Evolutionary conservation across 768 basidiomycete genomes (phyloP), one percentile per base, ranked within the genome.

Genomic region (Suillus cothurnatus): DNA sequence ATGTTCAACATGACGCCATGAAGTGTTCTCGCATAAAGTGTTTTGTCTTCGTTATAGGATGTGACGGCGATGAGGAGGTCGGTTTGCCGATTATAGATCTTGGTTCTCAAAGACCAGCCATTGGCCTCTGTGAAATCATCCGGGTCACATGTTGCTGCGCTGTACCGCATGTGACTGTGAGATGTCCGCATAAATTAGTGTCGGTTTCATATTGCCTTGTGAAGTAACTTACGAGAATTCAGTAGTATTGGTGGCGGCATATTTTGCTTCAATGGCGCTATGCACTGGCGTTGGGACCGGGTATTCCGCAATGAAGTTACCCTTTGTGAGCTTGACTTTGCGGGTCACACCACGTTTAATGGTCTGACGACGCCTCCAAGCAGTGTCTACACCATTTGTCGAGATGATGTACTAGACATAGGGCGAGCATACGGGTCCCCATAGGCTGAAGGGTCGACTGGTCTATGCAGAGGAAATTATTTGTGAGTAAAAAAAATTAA

Each of bases 1-100:
- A 99, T 97, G 78, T 99, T 99, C 67, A 97, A 78, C 96, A 98
- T 98, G 71, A 98, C 91, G 68, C 93, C 93, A 73, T 98, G 97
- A 47, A 99, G 82, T 0, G 97, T 98, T 68, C 92, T 89, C 32
- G 93, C 87, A 72, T 94, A 93, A n/a, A 94, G 85, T 7, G 88
- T 89, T 81, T 94, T 95, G 85, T 95, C 93, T 76, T 95, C 94
- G 68, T 95, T 94, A 80, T 94, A 95, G 4, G 90, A 93, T 7
- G 94, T 97, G 68, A 98, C 93, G 12, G 95, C 96, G 71, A 99
- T 97, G 31, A 98, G 85, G 8, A 99, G 76, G 68, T 99, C 97
- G 1, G 97, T 99, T 68, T 92, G 86, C 63, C 97, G 92, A 66
- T 90, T 88, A 79, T 95, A 97, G 68, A 89, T 80, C 73, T 92